These are phyloP conservation scores for Carex scoparia DNA, from an alignment of 176 grass and related monocot species.

Conservation along the genomic window DNA sequence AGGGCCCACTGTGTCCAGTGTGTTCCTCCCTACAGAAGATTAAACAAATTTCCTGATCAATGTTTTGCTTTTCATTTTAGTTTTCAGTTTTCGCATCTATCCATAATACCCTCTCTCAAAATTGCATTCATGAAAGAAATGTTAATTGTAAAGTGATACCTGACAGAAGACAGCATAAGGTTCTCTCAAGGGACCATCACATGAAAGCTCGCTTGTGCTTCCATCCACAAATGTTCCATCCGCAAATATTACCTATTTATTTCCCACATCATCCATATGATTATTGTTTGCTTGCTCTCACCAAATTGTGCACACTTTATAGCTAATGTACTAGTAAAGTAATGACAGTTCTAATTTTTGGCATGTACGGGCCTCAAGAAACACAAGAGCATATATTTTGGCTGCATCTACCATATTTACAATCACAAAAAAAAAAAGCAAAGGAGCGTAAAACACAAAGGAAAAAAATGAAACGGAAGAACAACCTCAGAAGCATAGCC, in stretches of 20 bases:
- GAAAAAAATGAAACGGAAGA: neutral
- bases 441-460: neutral
- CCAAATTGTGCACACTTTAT: neutral
- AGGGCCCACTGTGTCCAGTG: slow-evolving; percentile 98
- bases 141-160: slow-evolving; percentile 29
- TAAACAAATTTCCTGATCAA: neutral
- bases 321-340: neutral
- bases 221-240: slow-evolving; percentile 94
- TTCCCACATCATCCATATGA: neutral
- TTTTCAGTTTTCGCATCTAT: neutral
- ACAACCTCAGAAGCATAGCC: slow-evolving; percentile 95
- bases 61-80: neutral
- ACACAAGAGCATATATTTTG: neutral
- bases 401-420: neutral
- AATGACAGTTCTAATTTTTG: neutral
- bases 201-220: slow-evolving; percentile 91
- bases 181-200: slow-evolving; percentile 89
- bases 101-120: neutral
- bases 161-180: slow-evolving; percentile 95
- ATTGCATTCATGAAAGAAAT: neutral
- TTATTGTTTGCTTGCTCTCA: neutral
- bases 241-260: slow-evolving; percentile 86
- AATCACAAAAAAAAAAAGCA: neutral
- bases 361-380: neutral
- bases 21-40: slow-evolving; percentile 62